Evolutionary conservation across 1,139 yeast species (phyloP), one percentile per base, ranked within the genome.

Genomic region (Yamadazyma membranifaciens): DNA sequence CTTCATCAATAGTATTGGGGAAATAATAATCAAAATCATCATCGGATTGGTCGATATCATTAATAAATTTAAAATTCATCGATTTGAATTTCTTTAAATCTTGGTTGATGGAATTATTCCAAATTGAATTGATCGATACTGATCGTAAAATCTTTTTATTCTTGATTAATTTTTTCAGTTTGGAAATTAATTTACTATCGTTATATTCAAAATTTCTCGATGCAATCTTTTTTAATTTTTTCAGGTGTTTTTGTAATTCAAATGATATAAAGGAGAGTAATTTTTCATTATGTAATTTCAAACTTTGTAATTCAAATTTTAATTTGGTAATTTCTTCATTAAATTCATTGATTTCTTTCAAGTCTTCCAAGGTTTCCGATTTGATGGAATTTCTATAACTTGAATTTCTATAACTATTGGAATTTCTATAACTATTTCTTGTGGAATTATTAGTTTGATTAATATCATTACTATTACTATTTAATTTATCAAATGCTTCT

Each of bases 181-280:
- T 63, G 48, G 71, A 71, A 33, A 78, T 78, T 47, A 78, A 65
- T 45, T 74, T 69, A 36, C 77, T 78, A 59, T 78, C 83, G 2
- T 80, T 75, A 50, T 78, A 78, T 48, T 78, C 82, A 33, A 68
- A 64, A 29, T 59, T 54, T 49, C 50, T 43, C 40, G 65, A 65
- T n/a, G 72, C 61, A 39, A 72, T 57, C 46, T 63, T 68, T 48
- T 64, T 64, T 42, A 70, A 63, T 49, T 67, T 70, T 47, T 68
- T 64, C 59, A 69, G 70, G 47, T 71, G 74, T 44, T 74, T 71
- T 48, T 78, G 83, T 42, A 76, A 59, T 47, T 77, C 75, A 50
- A 76, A 78, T 24, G 83, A 82, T 54, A 78, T 78, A 51, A 76
- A 78, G 17, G 81, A 74, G 41, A 76, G 60, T 30, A 78, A 62